Percentiles rank a stretch among this genome's conserved stretches.
phyloP scores from a whole-genome alignment of 495 filamentous ascomycete genomes.

The Aspergillus nanangensis region DNA sequence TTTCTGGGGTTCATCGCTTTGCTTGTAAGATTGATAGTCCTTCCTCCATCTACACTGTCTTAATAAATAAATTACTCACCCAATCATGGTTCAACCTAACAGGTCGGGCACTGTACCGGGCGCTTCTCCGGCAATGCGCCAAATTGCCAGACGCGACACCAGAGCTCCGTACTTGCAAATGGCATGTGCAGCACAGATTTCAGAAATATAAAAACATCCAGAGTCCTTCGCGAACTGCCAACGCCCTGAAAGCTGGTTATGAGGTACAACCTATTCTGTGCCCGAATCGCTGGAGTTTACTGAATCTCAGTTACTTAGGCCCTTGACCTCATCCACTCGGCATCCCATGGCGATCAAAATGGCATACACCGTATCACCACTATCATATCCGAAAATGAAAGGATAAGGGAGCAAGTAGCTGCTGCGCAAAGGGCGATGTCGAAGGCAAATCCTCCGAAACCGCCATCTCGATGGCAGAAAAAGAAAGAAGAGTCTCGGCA shows the following conservation, averaged over 20 bases:
- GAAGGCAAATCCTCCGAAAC: slow-evolving; percentile 9
- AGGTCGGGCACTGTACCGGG: slow-evolving; percentile 70
- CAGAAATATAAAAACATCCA: slow-evolving; percentile 49
- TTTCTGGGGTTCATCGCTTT: slow-evolving; percentile 52
- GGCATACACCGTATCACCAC: slow-evolving; percentile 17
- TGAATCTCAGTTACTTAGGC: slow-evolving; percentile 20
- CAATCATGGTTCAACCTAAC: too few species aligned
- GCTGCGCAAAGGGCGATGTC: slow-evolving; percentile 15
- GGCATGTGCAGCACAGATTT: slow-evolving; percentile 53
- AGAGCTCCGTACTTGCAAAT: slow-evolving; percentile 34
- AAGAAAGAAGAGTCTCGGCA: slow-evolving; percentile 23
- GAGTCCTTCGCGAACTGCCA: slow-evolving; percentile 48
- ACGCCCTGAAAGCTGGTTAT: slow-evolving; percentile 63
- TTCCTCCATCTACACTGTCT: too few species aligned
- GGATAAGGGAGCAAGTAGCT: slow-evolving; percentile 14
- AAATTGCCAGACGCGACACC: slow-evolving; percentile 40
- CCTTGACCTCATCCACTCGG: slow-evolving; percentile 35
- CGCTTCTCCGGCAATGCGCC: slow-evolving; percentile 59
- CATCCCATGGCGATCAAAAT: slow-evolving; percentile 25
- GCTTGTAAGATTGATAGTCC: slow-evolving; percentile 65
- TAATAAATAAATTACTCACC: slow-evolving; percentile 7
- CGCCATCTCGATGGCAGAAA: slow-evolving; percentile 19
- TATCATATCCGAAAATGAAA: slow-evolving; percentile 19
- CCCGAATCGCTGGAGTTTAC: too few species aligned
- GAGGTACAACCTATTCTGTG: too few species aligned